Conservation (phyloP, 768 basidiomycete species). For the Rhizopogon vesiculosus region DNA sequence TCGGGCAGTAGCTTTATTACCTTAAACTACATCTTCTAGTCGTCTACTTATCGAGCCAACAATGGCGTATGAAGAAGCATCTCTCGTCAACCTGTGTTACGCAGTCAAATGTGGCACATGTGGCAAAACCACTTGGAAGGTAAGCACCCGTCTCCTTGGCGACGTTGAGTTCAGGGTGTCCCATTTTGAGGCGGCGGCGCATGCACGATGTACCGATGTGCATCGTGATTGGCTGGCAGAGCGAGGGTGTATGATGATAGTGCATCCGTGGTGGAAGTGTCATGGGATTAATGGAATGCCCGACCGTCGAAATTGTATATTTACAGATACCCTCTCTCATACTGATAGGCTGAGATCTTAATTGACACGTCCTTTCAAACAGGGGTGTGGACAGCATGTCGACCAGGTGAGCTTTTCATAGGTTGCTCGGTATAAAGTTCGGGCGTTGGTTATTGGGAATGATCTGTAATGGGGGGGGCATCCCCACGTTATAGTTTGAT, state of each 20-base stretch:
- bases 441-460: constrained; percentile 8
- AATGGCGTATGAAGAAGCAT: constrained; percentile 18
- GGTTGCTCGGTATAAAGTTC: constrained; percentile 10
- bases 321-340: background rate
- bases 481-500: constrained; percentile 29
- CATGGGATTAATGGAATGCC: constrained; percentile 1
- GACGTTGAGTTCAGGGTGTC: constrained; percentile 14
- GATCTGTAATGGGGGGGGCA: background rate
- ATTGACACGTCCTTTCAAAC: constrained; percentile 10
- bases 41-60: background rate
- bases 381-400: constrained; percentile 72
- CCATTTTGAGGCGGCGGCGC: constrained; percentile 15
- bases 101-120: constrained; percentile 55
- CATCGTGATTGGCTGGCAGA: constrained; percentile 10
- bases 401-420: constrained; percentile 46
- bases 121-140: constrained; percentile 69
- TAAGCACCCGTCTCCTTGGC: constrained; percentile 33
- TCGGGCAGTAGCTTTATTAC: constrained; percentile 23
- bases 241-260: constrained; percentile 1
- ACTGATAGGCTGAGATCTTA: constrained; percentile 4
- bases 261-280: constrained; percentile 10
- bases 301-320: constrained; percentile 8
- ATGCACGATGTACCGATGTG: constrained; percentile 10
- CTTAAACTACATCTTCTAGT: constrained; percentile 24
- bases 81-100: constrained; percentile 51